phyloP scores from a whole-genome alignment of 1,139 yeast species.

The Pneumocystis canis region DNA sequence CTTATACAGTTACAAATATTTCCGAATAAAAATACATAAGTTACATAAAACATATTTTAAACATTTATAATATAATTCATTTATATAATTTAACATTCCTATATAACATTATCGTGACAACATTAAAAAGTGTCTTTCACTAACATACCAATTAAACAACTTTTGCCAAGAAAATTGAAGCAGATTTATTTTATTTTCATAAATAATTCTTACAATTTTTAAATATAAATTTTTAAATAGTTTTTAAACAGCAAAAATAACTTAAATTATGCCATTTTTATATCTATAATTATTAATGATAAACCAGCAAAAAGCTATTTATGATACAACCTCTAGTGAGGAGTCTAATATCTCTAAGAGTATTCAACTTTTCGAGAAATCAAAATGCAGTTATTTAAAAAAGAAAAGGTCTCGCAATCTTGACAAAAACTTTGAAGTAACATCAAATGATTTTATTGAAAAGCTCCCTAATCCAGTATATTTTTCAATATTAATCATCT shows the following conservation, averaged over 20 bases:
- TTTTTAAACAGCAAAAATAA: not conserved
- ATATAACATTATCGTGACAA: too few relatives aligned
- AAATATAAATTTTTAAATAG: not conserved
- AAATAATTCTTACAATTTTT: too few relatives aligned
- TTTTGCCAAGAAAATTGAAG: not conserved
- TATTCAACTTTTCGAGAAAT: not conserved
- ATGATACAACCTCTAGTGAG: not conserved
- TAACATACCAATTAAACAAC: too few relatives aligned
- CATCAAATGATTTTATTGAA: not conserved
- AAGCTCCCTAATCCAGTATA: not conserved
- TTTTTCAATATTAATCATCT: not conserved
- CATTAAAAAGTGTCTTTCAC: too few relatives aligned
- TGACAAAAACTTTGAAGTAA: not conserved
- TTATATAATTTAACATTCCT: too few relatives aligned
- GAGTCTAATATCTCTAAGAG: too few relatives aligned
- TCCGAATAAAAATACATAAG: too few relatives aligned
- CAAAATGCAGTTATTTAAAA: not conserved
- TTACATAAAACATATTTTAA: too few relatives aligned
- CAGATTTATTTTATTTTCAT: not conserved
- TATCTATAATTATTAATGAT: not conserved
- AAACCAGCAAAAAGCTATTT: not conserved
- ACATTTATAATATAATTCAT: too few relatives aligned
- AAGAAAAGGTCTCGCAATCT: not conserved
- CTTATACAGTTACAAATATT: too few relatives aligned
- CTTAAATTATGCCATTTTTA: not conserved